phyloP scores from a whole-genome alignment of 208 protist genomes.

The Leishmania tarentolae region DNA sequence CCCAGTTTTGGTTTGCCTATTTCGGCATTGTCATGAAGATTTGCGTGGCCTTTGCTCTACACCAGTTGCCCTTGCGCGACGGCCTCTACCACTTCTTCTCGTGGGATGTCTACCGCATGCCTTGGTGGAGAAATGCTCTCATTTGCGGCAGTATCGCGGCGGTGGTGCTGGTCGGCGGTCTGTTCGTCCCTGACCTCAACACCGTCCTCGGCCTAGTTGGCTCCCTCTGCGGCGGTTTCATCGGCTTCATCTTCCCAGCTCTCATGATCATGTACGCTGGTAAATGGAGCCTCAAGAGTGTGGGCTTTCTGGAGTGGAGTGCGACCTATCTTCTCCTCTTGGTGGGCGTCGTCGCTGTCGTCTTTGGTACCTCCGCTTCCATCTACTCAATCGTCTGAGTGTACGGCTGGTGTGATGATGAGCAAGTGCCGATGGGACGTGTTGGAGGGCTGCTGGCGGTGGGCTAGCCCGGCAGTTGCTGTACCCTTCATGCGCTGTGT shows the following conservation, averaged over 20 bases:
- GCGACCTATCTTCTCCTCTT: slow-evolving; percentile 57
- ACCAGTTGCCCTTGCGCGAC: slow-evolving; percentile 64
- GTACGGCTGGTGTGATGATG: too few relatives aligned
- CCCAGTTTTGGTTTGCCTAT: slow-evolving; percentile 59
- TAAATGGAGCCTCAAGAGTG: slow-evolving; percentile 37
- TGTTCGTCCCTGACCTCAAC: slow-evolving; percentile 76
- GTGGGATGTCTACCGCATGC: slow-evolving; percentile 50
- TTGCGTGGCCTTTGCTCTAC: slow-evolving; percentile 67
- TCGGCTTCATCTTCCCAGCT: slow-evolving; percentile 78
- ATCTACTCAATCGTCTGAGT: slow-evolving; percentile 44
- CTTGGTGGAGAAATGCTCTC: slow-evolving; percentile 55
- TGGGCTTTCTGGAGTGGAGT: slow-evolving; percentile 44
- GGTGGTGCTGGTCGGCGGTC: slow-evolving; percentile 48
- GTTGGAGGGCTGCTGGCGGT: too few relatives aligned
- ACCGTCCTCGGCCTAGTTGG: slow-evolving; percentile 80
- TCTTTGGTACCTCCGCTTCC: slow-evolving; percentile 62
- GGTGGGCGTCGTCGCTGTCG: slow-evolving; percentile 44
- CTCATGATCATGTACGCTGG: slow-evolving; percentile 69
- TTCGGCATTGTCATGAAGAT: slow-evolving; percentile 73
- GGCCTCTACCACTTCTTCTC: slow-evolving; percentile 57
- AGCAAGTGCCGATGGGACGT: neutral
- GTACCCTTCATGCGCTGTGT: neutral
- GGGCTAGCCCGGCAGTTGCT: neutral
- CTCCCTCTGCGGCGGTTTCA: slow-evolving; percentile 72
- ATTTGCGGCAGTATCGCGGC: slow-evolving; percentile 36